A percentile compares a stretch with the other conserved stretches of the same genome.
Conservation (phyloP, 768 basidiomycete species). For the Pleurotus salmoneostramineus region DNA sequence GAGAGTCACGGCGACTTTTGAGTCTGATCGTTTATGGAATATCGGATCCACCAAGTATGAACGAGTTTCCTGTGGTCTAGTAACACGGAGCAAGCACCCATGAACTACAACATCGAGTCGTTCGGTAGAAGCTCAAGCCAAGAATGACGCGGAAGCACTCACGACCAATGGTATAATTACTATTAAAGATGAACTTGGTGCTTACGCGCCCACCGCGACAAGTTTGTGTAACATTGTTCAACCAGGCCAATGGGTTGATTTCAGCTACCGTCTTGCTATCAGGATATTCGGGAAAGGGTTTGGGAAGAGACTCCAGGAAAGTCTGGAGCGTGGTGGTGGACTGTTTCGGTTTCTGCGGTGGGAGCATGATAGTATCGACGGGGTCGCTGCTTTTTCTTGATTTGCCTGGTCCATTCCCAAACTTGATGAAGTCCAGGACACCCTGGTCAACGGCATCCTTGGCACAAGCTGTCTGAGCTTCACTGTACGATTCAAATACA, state of each 20-base stretch:
- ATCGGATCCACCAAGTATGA: constrained; percentile 63
- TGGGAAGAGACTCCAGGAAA: constrained; percentile 64
- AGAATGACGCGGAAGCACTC: constrained; percentile 17
- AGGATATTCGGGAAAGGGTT: constrained; percentile 56
- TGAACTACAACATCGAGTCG: constrained; percentile 34
- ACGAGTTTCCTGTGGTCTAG: constrained; percentile 44
- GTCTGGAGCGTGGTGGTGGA: constrained; percentile 36
- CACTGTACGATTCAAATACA: constrained; percentile 29
- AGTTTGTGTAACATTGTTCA: constrained; percentile 47
- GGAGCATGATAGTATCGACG: not conserved
- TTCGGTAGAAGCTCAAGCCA: constrained; percentile 6
- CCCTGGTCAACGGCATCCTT: constrained; percentile 47
- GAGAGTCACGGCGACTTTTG: constrained; percentile 66
- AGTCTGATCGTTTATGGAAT: constrained; percentile 58
- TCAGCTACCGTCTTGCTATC: constrained; percentile 40
- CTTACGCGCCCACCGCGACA: constrained; percentile 47
- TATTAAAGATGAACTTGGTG: constrained; percentile 36
- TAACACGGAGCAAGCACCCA: constrained; percentile 60
- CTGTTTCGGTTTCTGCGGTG: not conserved
- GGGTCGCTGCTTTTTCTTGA: constrained; percentile 15
- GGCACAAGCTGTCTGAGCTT: constrained; percentile 54
- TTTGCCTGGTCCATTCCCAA: constrained; percentile 46
- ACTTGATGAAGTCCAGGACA: constrained; percentile 54
- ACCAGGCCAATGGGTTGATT: constrained; percentile 50
- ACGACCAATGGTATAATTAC: constrained; percentile 40